Evolutionary conservation across 768 basidiomycete species (phyloP).

Genomic region (Lentinula edodes): DNA sequence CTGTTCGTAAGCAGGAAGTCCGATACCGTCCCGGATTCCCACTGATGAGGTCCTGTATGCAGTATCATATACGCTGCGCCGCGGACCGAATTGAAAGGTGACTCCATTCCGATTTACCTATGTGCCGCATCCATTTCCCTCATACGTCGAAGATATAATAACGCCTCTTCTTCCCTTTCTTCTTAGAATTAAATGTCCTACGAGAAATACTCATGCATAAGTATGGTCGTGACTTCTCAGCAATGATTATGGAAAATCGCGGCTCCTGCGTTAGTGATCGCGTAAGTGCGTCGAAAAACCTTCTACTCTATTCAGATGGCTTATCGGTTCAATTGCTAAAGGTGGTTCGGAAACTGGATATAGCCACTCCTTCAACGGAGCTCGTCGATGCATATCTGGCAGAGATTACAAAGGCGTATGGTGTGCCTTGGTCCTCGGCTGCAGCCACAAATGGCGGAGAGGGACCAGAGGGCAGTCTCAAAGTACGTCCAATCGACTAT

Average conservation of each 20-base stretch:
- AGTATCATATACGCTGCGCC: constrained; percentile 89
- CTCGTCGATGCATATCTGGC: constrained; percentile 84
- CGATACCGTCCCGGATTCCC: neutral
- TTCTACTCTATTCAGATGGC: neutral
- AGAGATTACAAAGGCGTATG: constrained; percentile 89
- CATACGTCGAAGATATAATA: neutral
- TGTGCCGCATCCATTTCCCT: neutral
- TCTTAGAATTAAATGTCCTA: constrained; percentile 77
- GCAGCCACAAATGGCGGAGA: constrained; percentile 15
- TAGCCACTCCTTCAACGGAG: constrained; percentile 62
- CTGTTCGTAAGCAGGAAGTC: constrained; percentile 27
- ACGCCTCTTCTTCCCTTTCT: neutral
- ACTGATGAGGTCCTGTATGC: neutral
- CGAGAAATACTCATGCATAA: constrained; percentile 96
- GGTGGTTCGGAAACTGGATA: constrained; percentile 69
- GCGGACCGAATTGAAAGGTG: constrained; percentile 86
- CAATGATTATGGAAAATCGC: constrained; percentile 81
- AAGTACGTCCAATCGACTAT: constrained; percentile 24
- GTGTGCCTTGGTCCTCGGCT: constrained; percentile 58
- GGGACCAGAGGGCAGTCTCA: constrained; percentile 26
- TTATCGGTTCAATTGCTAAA: constrained; percentile 20
- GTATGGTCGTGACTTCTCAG: constrained; percentile 86
- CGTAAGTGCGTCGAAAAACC: constrained; percentile 36
- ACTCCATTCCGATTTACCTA: neutral
- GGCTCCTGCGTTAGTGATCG: constrained; percentile 79